Base-by-base conservation (phyloP, 495 filamentous ascomycete genomes). In the Pseudevernia furfuracea region DNA sequence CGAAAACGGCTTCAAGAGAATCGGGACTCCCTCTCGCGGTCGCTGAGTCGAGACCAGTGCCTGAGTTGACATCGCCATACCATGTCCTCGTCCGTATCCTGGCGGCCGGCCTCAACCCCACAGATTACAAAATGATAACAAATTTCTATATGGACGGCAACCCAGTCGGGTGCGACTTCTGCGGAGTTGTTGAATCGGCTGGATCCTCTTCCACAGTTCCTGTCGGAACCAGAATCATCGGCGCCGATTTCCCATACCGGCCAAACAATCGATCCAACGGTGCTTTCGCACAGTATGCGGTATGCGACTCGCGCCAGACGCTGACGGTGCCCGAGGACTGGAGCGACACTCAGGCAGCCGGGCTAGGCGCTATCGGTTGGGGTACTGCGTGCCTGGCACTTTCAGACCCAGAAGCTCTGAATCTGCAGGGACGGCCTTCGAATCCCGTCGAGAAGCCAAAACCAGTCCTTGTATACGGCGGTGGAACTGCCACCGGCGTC, bases 381-480 rank as follows among this genome's bases (percentile, higher is more conserved):
- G 53, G 53, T 57, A 57, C 53, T 34, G 53, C 53, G 53, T 57
- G 53, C 53, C 53, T 57, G 53, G 53, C 53, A 57, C 32, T 57
- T 34, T 57, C 58, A 46, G 58, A 60, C 37, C 58, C 25, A 32
- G 53, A 57, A 57, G 25, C 53, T 57, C 53, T 57, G 53, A 57
- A 57, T 34, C 23, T 57, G 10, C 53, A 32, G 28, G 53, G 53
- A 34, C 25, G 23, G 53, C 53, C 53, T 34, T 57, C 53, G 25
- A 34, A 34, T 32, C 53, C 53, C 3, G 53, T 57, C 2, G 53
- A 57, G 53, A 57, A 57, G 53, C 9, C 53, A 21, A 57, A 32
- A 32, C 53, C 53, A 32, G 68, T 85, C 43, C 69, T 86, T 28
- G 76, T 86, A 30, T 85, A 84, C 71, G 84, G 84, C 12, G 80